Conservation (phyloP, 176 grass and related monocot genomes). For the Phyllostachys edulis region DNA sequence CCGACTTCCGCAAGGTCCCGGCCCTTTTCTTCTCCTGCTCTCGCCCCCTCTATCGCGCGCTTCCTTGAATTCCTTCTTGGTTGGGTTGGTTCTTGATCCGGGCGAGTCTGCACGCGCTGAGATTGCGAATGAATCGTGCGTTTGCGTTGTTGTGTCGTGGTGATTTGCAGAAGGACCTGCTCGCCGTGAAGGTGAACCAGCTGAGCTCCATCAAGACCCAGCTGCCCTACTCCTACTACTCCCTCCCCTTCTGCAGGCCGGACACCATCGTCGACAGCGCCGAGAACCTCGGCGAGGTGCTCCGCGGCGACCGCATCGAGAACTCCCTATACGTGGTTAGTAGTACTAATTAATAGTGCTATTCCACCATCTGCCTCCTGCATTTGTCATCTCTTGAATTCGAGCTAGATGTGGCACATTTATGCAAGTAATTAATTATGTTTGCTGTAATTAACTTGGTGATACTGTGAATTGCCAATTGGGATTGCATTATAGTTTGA, state of each 20-base stretch:
- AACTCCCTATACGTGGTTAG: slow-evolving; percentile 77
- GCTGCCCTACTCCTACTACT: slow-evolving; percentile 94
- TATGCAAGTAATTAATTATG: neutral
- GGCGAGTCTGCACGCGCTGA: neutral
- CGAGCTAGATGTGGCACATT: neutral
- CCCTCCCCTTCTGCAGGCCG: slow-evolving; percentile 73
- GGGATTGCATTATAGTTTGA: slow-evolving; percentile 59
- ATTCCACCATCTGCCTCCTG: neutral
- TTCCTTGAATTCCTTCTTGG: neutral
- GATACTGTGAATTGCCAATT: neutral
- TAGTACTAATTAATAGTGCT: neutral
- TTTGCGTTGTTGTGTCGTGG: neutral
- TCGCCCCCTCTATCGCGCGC: too few relatives aligned
- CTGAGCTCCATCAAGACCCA: slow-evolving; percentile 87
- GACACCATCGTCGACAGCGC: slow-evolving; percentile 69
- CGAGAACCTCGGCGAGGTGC: slow-evolving; percentile 95
- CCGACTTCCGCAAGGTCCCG: slow-evolving; percentile 71
- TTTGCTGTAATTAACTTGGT: neutral
- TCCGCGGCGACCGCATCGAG: slow-evolving; percentile 83
- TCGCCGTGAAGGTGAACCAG: slow-evolving; percentile 88
- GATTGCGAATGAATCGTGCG: neutral
- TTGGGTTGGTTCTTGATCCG: neutral
- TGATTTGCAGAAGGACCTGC: slow-evolving; percentile 57
- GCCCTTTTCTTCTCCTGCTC: too few relatives aligned
- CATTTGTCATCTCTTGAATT: neutral